phyloP scores from a whole-genome alignment of 148 eudicot genomes.

The Salicornia ramosissima region DNA sequence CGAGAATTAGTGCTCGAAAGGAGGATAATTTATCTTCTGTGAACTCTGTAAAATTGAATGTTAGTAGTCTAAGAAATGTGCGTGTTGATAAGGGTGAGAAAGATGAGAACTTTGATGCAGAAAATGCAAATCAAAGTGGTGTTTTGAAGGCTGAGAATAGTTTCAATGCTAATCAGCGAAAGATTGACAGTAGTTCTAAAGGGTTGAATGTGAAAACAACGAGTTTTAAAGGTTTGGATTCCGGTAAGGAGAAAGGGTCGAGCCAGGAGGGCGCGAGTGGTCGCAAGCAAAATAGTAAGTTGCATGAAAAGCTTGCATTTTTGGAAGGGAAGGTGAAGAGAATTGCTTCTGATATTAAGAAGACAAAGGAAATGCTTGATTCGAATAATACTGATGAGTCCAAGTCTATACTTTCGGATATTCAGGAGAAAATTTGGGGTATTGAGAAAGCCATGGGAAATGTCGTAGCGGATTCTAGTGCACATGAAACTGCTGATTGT shows the following conservation, averaged over 20 bases:
- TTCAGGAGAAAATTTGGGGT: conserved; percentile 80
- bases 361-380: conserved; percentile 87
- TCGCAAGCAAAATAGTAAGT: conserved; percentile 55
- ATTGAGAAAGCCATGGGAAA: conserved; percentile 78
- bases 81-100: conserved; percentile 12
- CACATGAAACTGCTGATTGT: conserved; percentile 27
- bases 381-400: conserved; percentile 70
- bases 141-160: conserved; percentile 8
- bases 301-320: conserved; percentile 84
- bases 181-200: conserved; percentile 12
- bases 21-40: conserved; percentile 12
- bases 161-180: conserved; percentile 13
- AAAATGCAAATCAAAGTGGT: conserved; percentile 1
- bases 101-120: conserved; percentile 20
- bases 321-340: conserved; percentile 88
- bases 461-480: conserved; percentile 37
- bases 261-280: conserved; percentile 23
- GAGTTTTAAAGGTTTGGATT: conserved; percentile 18
- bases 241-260: conserved; percentile 31
- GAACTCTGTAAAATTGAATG: conserved; percentile 7
- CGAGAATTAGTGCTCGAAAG: conserved; percentile 12
- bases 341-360: conserved; percentile 89
- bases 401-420: conserved; percentile 70
- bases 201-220: conserved; percentile 21
- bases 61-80: background rate